Base-by-base conservation (phyloP, 805 yeast genomes). In the Candida schatavii region DNA sequence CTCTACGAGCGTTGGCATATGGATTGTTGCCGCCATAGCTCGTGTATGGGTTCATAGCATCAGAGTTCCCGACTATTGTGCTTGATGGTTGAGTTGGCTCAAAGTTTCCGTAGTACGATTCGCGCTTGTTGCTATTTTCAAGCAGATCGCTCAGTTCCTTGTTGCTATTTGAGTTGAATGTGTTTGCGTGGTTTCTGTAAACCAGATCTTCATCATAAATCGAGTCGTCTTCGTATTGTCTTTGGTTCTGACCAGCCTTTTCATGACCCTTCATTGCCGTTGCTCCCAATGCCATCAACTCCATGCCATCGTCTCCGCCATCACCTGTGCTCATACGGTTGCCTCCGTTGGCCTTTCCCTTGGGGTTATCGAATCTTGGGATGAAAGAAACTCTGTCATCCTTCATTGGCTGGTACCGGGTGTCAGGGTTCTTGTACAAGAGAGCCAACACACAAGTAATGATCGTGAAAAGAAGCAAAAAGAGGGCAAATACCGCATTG, bases 351-450 rank as follows among this genome's bases (percentile, higher is more conserved):
- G 48, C 59, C 18, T 36, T 46, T 22, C 43, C 44, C 28, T 55
- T 56, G 13, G 56, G 54, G 31, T 62, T 62, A 42, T 70, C 81
- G 42, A 73, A 71, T 54, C 83, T 75, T 47, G 90, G 90, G 57
- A 93, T 86, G 62, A 93, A 93, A n/a, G 97, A 86, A 39, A 86
- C 93, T 60, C 99, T 80, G 59, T 93, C 99, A 63, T 93, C 99
- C 54, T 85, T 85, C 85, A 91, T 85, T 47, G 97, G 98, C 68
- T 88, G 91, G 69, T 93, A 93, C 53, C 96, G 78, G 7, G 91
- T 80, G 64, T 93, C 99, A 40, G 99, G 98, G 62, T 93, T 89
- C 72, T 85, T 88, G 62, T 85, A 83, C 25, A 90, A 51, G 54
- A 93, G 64, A 0, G 97, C 96, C 64, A 88, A 70, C 4, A 82